phyloP scores from a whole-genome alignment of 164 flowering plant species.

The Aristolochia californica region DNA sequence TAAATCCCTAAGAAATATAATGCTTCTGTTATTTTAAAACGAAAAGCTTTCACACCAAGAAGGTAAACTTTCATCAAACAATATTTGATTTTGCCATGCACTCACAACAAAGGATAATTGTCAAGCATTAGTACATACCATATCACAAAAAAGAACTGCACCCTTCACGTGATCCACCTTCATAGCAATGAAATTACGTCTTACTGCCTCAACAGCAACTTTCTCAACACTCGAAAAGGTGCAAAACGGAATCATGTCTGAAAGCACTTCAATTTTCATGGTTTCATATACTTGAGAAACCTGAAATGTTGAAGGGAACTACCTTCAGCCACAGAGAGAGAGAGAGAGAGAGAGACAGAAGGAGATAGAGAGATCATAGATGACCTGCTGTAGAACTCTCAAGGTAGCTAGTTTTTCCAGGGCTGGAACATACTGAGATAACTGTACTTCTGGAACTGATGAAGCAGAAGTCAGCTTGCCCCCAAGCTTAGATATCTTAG shows the following conservation, averaged over 20 bases:
- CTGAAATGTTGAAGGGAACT: conserved; percentile 25
- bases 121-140: conserved; percentile 30
- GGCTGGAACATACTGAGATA: conserved; percentile 68
- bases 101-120: no score
- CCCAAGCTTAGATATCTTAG: conserved; percentile 66
- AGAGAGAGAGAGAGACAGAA: no score
- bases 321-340: neutral
- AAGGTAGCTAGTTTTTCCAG: conserved; percentile 76
- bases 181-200: conserved; percentile 56
- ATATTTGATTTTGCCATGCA: no score
- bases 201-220: conserved; percentile 80
- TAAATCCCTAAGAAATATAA: no score
- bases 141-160: conserved; percentile 44
- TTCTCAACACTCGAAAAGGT: conserved; percentile 67
- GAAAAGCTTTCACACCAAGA: no score
- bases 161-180: conserved; percentile 80
- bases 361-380: neutral
- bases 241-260: conserved; percentile 71
- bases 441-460: conserved; percentile 79
- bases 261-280: conserved; percentile 61
- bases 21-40: no score
- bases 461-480: conserved; percentile 80
- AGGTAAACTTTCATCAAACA: no score
- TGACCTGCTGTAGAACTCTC: conserved; percentile 90
- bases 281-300: conserved; percentile 82